Evolutionary conservation across 805 yeast genomes (phyloP).

Genomic region (Candida qinlingensis): DNA sequence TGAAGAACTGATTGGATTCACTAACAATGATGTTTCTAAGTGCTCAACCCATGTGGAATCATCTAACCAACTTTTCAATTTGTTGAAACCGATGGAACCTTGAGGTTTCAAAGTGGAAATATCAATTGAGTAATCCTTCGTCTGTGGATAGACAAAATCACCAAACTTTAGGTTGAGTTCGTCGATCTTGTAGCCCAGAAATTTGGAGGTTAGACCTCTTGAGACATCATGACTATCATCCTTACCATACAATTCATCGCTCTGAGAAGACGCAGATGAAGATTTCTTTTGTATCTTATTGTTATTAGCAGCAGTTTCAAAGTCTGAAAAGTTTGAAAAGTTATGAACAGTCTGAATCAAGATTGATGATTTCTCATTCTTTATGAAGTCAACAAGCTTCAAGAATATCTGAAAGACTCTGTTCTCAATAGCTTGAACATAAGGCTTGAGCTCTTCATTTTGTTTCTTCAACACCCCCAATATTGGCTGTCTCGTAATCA

Average conservation of each 20-base stretch:
- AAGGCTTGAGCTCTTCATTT: not conserved
- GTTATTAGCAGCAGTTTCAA: constrained; percentile 1
- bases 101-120: constrained; percentile 10
- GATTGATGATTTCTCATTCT: constrained; percentile 22
- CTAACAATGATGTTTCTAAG: constrained; percentile 27
- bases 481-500: constrained; percentile 15
- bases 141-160: constrained; percentile 1
- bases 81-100: constrained; percentile 28
- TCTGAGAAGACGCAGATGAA: not conserved
- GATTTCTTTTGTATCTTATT: not conserved
- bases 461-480: constrained; percentile 9
- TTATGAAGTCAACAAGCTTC: constrained; percentile 23
- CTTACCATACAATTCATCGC: constrained; percentile 13
- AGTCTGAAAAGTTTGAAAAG: constrained; percentile 35
- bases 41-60: constrained; percentile 31
- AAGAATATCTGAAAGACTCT: constrained; percentile 42
- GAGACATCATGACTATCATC: constrained; percentile 33
- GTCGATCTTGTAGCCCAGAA: constrained; percentile 30
- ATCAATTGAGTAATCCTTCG: constrained; percentile 18
- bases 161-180: constrained; percentile 30
- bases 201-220: constrained; percentile 51
- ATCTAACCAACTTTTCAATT: constrained; percentile 27
- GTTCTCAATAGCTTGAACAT: constrained; percentile 31
- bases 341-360: constrained; percentile 34
- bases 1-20: constrained; percentile 35